These are phyloP conservation scores for Lactarius hengduanensis DNA, from an alignment of 768 basidiomycete species.

Conservation along the genomic window DNA sequence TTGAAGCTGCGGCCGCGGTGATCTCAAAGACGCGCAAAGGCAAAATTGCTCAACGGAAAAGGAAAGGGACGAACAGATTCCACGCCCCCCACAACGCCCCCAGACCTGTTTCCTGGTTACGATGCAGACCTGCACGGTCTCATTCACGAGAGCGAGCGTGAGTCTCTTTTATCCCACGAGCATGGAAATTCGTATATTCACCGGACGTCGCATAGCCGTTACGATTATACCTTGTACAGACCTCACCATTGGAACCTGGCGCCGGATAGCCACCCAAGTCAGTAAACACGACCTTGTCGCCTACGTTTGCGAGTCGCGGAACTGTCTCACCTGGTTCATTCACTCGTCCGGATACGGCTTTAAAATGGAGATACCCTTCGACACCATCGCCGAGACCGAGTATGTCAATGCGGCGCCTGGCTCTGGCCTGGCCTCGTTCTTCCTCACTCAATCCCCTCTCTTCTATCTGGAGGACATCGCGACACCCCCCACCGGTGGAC, in stretches of 20 bases:
- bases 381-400: conserved; percentile 55
- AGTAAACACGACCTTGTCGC: conserved; percentile 68
- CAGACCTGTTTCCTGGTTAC: conserved; percentile 50
- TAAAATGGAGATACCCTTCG: conserved; percentile 83
- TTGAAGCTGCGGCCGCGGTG: conserved; percentile 3
- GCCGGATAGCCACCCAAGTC: conserved; percentile 58
- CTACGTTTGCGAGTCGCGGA: conserved; percentile 67
- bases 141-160: conserved; percentile 78
- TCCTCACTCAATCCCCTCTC: conserved; percentile 61
- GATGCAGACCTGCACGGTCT: conserved; percentile 60
- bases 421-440: conserved; percentile 58
- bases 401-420: conserved; percentile 56
- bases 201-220: conserved; percentile 47
- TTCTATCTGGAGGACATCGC: conserved; percentile 62
- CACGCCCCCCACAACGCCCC: conserved; percentile 48
- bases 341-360: conserved; percentile 69
- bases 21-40: conserved; percentile 68
- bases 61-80: conserved; percentile 42
- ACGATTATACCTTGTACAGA: conserved; percentile 75
- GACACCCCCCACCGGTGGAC: conserved; percentile 35
- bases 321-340: conserved; percentile 76
- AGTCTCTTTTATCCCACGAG: conserved; percentile 35
- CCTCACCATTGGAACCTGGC: conserved; percentile 76
- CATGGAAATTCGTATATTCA: background rate
- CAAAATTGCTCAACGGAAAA: conserved; percentile 67